Percentiles rank a stretch among this genome's conserved stretches.
phyloP scores from a whole-genome alignment of 2,329 filamentous ascomycete species.

The Fonsecaea pedrosoi region DNA sequence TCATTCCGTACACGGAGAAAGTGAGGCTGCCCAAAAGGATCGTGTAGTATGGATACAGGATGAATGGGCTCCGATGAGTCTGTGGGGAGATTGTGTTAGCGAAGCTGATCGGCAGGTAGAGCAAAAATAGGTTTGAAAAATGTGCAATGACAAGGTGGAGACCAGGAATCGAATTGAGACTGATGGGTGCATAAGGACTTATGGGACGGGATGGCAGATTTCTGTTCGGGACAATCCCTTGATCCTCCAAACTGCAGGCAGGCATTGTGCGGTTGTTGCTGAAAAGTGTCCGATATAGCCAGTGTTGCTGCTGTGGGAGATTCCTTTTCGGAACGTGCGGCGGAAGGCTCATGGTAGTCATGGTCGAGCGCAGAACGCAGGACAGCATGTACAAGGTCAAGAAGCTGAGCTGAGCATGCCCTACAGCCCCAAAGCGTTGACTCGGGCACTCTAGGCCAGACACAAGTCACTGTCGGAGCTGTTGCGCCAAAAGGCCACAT shows the following conservation, averaged over 20 bases:
- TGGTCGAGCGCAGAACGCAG: neutral
- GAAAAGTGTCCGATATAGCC: neutral
- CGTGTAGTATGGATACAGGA: slow-evolving; percentile 68
- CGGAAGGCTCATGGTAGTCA: neutral
- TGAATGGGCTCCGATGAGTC: slow-evolving; percentile 62
- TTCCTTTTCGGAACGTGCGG: neutral
- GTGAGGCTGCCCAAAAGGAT: slow-evolving; percentile 32
- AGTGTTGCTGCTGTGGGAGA: neutral
- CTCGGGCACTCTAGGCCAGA: neutral
- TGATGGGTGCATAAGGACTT: neutral
- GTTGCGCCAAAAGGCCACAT: neutral
- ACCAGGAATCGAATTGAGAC: neutral
- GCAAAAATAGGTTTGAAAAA: neutral
- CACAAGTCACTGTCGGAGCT: neutral
- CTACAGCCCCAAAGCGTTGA: neutral
- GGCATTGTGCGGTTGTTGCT: neutral
- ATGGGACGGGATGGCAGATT: neutral
- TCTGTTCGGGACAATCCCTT: neutral
- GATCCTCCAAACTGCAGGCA: neutral
- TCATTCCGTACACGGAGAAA: slow-evolving; percentile 52
- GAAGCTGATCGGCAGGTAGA: neutral
- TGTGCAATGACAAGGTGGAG: neutral
- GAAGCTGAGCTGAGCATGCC: neutral
- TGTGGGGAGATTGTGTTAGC: slow-evolving; percentile 39
- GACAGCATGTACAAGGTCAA: neutral